Evolutionary conservation across 176 grass and related monocot species (phyloP).

Genomic region (Oryza glaberrima): DNA sequence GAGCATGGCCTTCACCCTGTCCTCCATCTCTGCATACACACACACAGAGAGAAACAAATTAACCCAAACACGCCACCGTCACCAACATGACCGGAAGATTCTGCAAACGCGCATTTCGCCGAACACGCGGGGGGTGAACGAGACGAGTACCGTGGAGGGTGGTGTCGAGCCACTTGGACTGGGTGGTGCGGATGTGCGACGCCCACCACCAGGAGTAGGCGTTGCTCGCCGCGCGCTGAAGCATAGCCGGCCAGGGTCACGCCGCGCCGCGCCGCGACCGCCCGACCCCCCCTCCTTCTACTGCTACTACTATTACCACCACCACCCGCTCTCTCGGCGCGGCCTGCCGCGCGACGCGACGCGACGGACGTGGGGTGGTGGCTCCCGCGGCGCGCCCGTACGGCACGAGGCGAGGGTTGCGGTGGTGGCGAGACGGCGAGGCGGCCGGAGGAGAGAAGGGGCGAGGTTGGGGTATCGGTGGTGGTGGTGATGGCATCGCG

Average conservation of each 20-base stretch:
- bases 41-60: neutral
- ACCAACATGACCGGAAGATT: neutral
- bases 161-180: conserved; percentile 80
- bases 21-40: conserved; percentile 79
- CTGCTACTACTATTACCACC: neutral
- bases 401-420: neutral
- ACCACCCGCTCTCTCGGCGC: neutral
- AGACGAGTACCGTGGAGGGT: conserved; percentile 59
- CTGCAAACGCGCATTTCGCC: neutral
- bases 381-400: too few species aligned
- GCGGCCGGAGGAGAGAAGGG: neutral
- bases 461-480: conserved; percentile 19
- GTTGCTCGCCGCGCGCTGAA: conserved; percentile 88
- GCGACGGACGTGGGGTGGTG: neutral
- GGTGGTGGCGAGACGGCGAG: neutral
- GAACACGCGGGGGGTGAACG: too few species aligned
- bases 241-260: conserved; percentile 53
- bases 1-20: conserved; percentile 76
- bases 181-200: conserved; percentile 76
- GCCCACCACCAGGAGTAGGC: conserved; percentile 97
- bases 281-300: neutral
- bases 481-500: conserved; percentile 30
- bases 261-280: conserved; percentile 26
- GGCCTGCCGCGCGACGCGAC: neutral
- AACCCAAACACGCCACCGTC: neutral